Base-by-base conservation (phyloP, 495 filamentous ascomycete genomes). In the Chaetomium tenue region DNA sequence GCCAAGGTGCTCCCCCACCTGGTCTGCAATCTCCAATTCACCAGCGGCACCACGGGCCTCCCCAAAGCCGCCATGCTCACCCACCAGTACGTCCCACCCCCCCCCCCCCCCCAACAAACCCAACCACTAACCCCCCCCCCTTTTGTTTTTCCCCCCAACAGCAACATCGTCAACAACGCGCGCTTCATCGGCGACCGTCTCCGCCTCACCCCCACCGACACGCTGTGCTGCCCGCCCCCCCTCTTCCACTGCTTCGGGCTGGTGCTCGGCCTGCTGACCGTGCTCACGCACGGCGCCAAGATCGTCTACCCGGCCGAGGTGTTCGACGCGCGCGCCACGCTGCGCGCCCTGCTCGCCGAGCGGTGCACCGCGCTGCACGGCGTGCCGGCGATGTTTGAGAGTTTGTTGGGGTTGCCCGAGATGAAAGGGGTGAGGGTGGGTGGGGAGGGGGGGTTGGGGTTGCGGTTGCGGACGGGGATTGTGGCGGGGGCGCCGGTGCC, bases 61-160 rank as follows among this genome's bases (percentile, higher is more conserved):
- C 88, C 88, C 46, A 90, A 91, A 66, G 87, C 87, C 5, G 87
- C 87, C n/a, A 90, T 89, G 86, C 77, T 91, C 61, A 89, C 87
- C 1, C 88, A 90, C 66, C 79, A 86, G 85, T 87, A 78, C 53
- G 81, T 76, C 18, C n/a, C 46, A 15, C 1, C 39, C 46, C 23
- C 1, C 39, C 9, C 13, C 50, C 12, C 52, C n/a, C 26, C 0
- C 26, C 9, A 20, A 52, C 18, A 28, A 28, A 28, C 11, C 3
- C 28, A 30, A 6, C 6, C 39, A 7, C 55, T 28, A 28, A 44
- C 55, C 13, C 60, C 15, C 18, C n/a, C 23, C 20, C n/a, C n/a
- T n/a, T n/a, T n/a, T n/a, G n/a, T n/a, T n/a, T n/a, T n/a, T n/a
- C n/a, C n/a, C n/a, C 55, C 57, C 57, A 56, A 87, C 58, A 87